Percentiles rank a stretch among this genome's conserved stretches.
These are phyloP conservation scores for Colletotrichum siamense DNA, from an alignment of 2,329 filamentous ascomycete species.

Conservation along the genomic window DNA sequence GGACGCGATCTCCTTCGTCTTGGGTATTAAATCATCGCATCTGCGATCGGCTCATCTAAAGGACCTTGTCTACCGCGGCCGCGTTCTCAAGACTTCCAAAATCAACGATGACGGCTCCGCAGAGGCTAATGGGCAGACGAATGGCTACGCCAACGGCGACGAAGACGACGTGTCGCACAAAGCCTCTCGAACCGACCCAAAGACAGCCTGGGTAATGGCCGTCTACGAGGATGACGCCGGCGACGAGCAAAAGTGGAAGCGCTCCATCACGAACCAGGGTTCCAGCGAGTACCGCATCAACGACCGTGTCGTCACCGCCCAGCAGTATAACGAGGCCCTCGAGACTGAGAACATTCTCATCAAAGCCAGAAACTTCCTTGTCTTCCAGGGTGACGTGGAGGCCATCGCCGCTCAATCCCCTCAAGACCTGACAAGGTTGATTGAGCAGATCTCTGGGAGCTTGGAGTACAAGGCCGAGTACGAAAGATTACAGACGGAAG, in stretches of 20 bases:
- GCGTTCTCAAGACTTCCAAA: slow-evolving; percentile 89
- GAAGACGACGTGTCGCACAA: slow-evolving; percentile 64
- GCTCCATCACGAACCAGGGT: slow-evolving; percentile 86
- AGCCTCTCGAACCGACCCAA: slow-evolving; percentile 80
- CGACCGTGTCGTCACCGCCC: slow-evolving; percentile 84
- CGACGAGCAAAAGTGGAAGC: slow-evolving; percentile 94
- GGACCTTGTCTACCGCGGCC: slow-evolving; percentile 94
- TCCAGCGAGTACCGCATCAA: slow-evolving; percentile 98
- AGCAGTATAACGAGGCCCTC: slow-evolving; percentile 91
- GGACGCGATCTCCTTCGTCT: slow-evolving; percentile 98
- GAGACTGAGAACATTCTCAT: slow-evolving; percentile 97
- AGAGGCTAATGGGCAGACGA: slow-evolving; percentile 63
- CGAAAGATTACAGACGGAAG: slow-evolving; percentile 84
- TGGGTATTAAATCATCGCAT: slow-evolving; percentile 98
- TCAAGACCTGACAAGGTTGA: slow-evolving; percentile 88
- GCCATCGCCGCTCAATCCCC: slow-evolving; percentile 95
- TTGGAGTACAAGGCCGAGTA: slow-evolving; percentile 95
- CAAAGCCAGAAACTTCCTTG: slow-evolving; percentile 96
- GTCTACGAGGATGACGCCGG: slow-evolving; percentile 98
- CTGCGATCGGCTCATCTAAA: slow-evolving; percentile 91
- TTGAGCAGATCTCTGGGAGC: slow-evolving; percentile 97
- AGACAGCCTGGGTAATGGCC: slow-evolving; percentile 98
- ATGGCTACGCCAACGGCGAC: slow-evolving; percentile 66
- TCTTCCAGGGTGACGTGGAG: slow-evolving; percentile 98
- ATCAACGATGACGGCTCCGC: slow-evolving; percentile 92